Evolutionary conservation across 2,329 filamentous ascomycete genomes (phyloP).

Genomic region (Clonostachys rosea): DNA sequence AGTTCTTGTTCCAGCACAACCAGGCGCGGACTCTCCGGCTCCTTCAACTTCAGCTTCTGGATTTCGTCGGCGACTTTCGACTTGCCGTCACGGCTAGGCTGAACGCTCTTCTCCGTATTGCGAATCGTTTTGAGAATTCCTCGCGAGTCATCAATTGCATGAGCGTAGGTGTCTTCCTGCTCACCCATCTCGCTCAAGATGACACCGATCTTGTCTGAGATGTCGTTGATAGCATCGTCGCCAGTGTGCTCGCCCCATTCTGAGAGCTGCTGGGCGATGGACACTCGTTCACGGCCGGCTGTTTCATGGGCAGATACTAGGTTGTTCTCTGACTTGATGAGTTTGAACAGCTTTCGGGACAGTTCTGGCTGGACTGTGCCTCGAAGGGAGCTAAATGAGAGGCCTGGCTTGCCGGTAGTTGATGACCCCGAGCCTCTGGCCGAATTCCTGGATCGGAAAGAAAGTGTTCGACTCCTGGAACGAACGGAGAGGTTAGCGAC

Average conservation of each 20-base stretch:
- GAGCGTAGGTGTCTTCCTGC: constrained; percentile 85
- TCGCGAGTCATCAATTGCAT: constrained; percentile 82
- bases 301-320: constrained; percentile 80
- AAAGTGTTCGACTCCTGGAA: constrained; percentile 67
- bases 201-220: constrained; percentile 94
- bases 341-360: constrained; percentile 79
- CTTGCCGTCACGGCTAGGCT: constrained; percentile 85
- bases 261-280: constrained; percentile 84
- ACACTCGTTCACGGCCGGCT: constrained; percentile 77
- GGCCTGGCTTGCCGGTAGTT: constrained; percentile 56
- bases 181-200: constrained; percentile 89
- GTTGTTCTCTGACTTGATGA: constrained; percentile 94
- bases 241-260: constrained; percentile 94
- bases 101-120: constrained; percentile 92
- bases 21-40: constrained; percentile 77
- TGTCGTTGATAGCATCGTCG: constrained; percentile 82
- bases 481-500: constrained; percentile 16
- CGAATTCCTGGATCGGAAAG: constrained; percentile 59
- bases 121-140: constrained; percentile 83
- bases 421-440: constrained; percentile 24
- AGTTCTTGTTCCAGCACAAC: constrained; percentile 92
- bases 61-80: constrained; percentile 90
- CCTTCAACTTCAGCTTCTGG: constrained; percentile 84
- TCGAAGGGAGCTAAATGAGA: constrained; percentile 82
- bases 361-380: constrained; percentile 83